A percentile compares a stretch with the other conserved stretches of the same genome.
phyloP scores from a whole-genome alignment of 2,329 filamentous ascomycete species.

The Monilinia fructigena region DNA sequence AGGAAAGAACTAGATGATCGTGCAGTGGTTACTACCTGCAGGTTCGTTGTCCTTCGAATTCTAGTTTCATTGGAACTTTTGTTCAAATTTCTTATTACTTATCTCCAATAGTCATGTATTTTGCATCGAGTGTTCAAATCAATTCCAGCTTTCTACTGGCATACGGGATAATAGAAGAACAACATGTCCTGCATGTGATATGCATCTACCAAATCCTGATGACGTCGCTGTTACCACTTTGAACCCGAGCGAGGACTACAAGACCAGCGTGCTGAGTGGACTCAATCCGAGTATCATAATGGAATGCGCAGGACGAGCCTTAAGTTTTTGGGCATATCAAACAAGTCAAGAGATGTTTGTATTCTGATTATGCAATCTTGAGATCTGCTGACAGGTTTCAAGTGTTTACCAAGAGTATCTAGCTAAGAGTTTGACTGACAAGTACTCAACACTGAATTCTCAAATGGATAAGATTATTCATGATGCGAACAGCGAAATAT shows the following conservation, averaged over 20 bases:
- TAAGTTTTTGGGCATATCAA: slow-evolving; percentile 87
- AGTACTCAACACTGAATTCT: slow-evolving; percentile 61
- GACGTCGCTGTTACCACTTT: slow-evolving; percentile 72
- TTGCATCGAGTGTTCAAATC: slow-evolving; percentile 71
- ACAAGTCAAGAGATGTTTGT: slow-evolving; percentile 76
- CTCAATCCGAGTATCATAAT: slow-evolving; percentile 78
- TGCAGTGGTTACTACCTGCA: slow-evolving; percentile 87
- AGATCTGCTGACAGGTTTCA: slow-evolving; percentile 32
- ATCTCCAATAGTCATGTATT: slow-evolving; percentile 70
- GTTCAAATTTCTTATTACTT: slow-evolving; percentile 16
- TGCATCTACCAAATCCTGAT: slow-evolving; percentile 66
- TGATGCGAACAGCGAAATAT: slow-evolving; percentile 73
- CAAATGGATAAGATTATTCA: slow-evolving; percentile 72
- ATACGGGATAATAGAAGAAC: slow-evolving; percentile 51
- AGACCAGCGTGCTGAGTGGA: slow-evolving; percentile 80
- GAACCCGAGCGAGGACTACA: slow-evolving; percentile 84
- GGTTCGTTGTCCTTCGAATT: slow-evolving; percentile 49
- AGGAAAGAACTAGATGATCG: slow-evolving; percentile 64
- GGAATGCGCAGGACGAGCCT: slow-evolving; percentile 77
- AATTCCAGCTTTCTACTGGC: slow-evolving; percentile 53
- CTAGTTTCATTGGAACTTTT: neutral
- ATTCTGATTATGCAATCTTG: slow-evolving; percentile 22
- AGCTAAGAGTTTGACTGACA: slow-evolving; percentile 69
- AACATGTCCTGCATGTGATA: slow-evolving; percentile 73
- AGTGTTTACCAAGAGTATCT: slow-evolving; percentile 77